Percentiles rank a stretch among this genome's conserved stretches.
phyloP scores from a whole-genome alignment of 305 asterid genomes.

The Coffea humblotiana region DNA sequence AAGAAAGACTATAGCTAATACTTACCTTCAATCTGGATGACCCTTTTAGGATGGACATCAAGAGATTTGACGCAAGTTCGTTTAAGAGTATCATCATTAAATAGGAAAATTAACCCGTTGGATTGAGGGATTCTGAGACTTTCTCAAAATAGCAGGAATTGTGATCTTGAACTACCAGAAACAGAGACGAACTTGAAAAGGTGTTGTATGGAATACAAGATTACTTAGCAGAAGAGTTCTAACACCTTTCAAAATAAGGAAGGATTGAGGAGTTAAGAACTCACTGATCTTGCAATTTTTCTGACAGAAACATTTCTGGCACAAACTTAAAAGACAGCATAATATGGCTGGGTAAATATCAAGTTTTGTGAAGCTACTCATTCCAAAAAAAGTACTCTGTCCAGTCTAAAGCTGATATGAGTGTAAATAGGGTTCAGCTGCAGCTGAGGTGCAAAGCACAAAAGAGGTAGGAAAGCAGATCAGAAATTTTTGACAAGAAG shows the following conservation, averaged over 20 bases:
- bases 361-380: neutral
- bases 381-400: neutral
- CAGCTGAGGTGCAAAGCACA: constrained; percentile 16
- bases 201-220: neutral
- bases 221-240: neutral
- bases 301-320: neutral
- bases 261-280: neutral
- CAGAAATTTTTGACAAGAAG: constrained; percentile 8
- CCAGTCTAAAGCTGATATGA: constrained; percentile 4
- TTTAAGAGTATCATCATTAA: neutral
- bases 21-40: constrained; percentile 4
- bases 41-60: neutral
- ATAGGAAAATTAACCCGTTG: neutral
- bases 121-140: constrained; percentile 1
- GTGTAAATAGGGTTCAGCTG: constrained; percentile 6
- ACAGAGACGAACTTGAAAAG: neutral
- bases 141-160: neutral
- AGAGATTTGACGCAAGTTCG: neutral
- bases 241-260: neutral
- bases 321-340: neutral
- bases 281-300: neutral
- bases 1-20: neutral
- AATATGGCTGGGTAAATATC: neutral
- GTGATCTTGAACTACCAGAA: neutral
- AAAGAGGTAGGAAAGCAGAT: constrained; percentile 3